Base-by-base conservation (phyloP, 208 protist genomes). In the Leptomonas pyrrhocoris region DNA sequence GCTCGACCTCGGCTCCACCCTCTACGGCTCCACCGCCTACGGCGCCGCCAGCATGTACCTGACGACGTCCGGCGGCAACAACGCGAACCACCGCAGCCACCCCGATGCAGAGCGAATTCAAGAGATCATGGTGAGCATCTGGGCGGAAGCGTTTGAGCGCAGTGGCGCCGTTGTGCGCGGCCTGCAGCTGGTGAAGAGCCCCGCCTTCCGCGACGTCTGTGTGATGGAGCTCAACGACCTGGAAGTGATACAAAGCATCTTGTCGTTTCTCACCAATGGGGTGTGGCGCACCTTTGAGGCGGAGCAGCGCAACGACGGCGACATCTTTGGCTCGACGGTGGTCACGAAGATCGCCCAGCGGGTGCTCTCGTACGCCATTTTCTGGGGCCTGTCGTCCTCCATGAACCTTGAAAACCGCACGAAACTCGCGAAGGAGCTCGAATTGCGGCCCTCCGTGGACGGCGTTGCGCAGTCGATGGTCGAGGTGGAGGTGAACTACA, bases 221-320 rank as follows among this genome's bases (percentile, higher is more conserved):
- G 94, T 99, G 68, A 99, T 99, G 98, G 88, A 97, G 51, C 95
- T 96, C 55, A 92, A 86, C 42, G 68, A 83, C 8, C 71, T 98
- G 21, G 92, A 98, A 66, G 67, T 91, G 48, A 68, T 99, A 8
- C 81, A 89, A 36, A 94, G 98, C 28, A 74, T 99, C 36, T 89
- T 99, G 34, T 83, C 96, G 1, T 78, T 99, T 25, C 61, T 99
- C 9, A 82, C 97, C 53, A 84, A 89, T 30, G 87, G 87, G 11
- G 79, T 99, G n/a, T 84, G 79, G 70, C 77, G 86, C 36, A 84
- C 98, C 46, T 92, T 94, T 76, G 84, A 95, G 23, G 94, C 98
- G 63, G 97, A 98, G 77, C 73, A 86, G 56, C 53, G 84, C 46
- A 87, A 97, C 73, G 59, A 74, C 42, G 65, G 60, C 25, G 31